These are phyloP conservation scores for Arachnomyces sp. DNA, from an alignment of 2,329 filamentous ascomycete genomes.

Conservation along the genomic window DNA sequence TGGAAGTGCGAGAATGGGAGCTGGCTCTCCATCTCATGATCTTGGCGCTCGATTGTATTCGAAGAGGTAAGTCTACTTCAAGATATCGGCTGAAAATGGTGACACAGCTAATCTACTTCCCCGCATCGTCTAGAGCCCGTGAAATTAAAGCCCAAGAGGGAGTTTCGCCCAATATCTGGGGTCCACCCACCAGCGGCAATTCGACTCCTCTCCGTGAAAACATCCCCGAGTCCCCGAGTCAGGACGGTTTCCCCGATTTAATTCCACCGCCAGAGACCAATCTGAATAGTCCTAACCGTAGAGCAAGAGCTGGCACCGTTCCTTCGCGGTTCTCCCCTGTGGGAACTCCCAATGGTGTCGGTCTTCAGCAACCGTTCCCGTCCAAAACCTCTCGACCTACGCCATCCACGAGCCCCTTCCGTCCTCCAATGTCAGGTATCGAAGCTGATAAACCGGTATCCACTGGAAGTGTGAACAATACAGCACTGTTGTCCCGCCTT, in stretches of 20 bases:
- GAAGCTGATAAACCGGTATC: slow-evolving; percentile 28
- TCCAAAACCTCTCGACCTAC: slow-evolving; percentile 78
- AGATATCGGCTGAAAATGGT: background rate
- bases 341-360: slow-evolving; percentile 52
- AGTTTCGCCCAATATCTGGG: slow-evolving; percentile 72
- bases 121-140: slow-evolving; percentile 58
- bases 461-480: slow-evolving; percentile 49
- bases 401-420: slow-evolving; percentile 80
- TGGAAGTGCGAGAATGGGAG: slow-evolving; percentile 63
- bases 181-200: slow-evolving; percentile 90
- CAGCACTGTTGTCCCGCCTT: slow-evolving; percentile 72
- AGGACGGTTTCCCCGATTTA: slow-evolving; percentile 89
- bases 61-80: slow-evolving; percentile 65
- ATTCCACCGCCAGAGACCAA: slow-evolving; percentile 61
- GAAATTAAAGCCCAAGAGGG: slow-evolving; percentile 98
- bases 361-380: slow-evolving; percentile 51
- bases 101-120: slow-evolving; percentile 9
- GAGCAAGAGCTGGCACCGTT: slow-evolving; percentile 88
- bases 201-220: slow-evolving; percentile 94
- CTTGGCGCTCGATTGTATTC: slow-evolving; percentile 74
- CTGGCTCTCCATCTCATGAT: slow-evolving; percentile 95
- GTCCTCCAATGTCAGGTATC: slow-evolving; percentile 47
- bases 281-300: slow-evolving; percentile 59
- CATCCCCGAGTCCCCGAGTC: slow-evolving; percentile 89
- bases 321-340: slow-evolving; percentile 86